Evolutionary conservation across 2,329 filamentous ascomycete species (phyloP).

Genomic region (Dactylonectria macrodidyma): DNA sequence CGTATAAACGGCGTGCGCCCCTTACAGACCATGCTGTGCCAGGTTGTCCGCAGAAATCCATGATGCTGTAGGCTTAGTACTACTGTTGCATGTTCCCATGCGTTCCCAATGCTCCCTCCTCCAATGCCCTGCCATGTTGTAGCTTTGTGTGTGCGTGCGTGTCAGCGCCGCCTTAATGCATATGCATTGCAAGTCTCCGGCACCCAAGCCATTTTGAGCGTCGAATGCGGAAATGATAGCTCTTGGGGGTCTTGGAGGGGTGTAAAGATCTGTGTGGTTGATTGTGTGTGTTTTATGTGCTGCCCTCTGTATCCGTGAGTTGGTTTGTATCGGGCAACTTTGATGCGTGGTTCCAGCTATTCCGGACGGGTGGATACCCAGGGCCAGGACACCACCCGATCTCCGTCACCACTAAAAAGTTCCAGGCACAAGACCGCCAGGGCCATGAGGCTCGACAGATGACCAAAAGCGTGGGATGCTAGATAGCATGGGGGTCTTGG

Average conservation of each 20-base stretch:
- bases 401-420: slow-evolving; percentile 21
- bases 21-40: not conserved
- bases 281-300: slow-evolving; percentile 14
- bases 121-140: slow-evolving; percentile 10
- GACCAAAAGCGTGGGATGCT: not conserved
- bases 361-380: slow-evolving; percentile 31
- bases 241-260: slow-evolving; percentile 4
- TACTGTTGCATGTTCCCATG: not conserved
- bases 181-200: slow-evolving; percentile 27
- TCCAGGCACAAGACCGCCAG: slow-evolving; percentile 7
- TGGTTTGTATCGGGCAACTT: slow-evolving; percentile 9
- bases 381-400: slow-evolving; percentile 19
- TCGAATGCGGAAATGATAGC: not conserved
- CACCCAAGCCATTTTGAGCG: slow-evolving; percentile 1
- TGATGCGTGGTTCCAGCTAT: slow-evolving; percentile 34
- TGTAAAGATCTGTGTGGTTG: slow-evolving; percentile 16
- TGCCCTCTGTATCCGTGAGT: slow-evolving; percentile 1
- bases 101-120: not conserved
- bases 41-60: not conserved
- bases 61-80: slow-evolving; percentile 6
- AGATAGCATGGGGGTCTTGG: not conserved
- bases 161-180: slow-evolving; percentile 35
- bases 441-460: not conserved
- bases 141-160: slow-evolving; percentile 20
- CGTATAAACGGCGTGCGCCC: slow-evolving; percentile 4